Percentiles rank a stretch among this genome's conserved stretches.
Evolutionary conservation across 148 eudicot genomes (phyloP).

Genomic region (Camellia granthamiana): DNA sequence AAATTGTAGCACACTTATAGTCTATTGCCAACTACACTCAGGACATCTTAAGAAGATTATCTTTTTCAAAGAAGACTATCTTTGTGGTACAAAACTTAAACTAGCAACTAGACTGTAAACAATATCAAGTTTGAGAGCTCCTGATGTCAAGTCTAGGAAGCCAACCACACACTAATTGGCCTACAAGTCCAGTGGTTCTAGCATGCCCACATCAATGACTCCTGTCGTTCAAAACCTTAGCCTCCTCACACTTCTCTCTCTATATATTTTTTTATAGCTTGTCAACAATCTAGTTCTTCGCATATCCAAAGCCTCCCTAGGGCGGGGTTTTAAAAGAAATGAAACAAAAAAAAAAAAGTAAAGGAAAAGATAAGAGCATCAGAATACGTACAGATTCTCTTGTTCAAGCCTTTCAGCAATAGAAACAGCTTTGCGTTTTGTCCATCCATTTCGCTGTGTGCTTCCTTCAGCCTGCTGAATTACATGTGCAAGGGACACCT

Average conservation of each 20-base stretch:
- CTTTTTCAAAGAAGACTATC: not conserved
- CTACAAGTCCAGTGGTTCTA: not conserved
- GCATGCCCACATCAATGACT: not conserved
- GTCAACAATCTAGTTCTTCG: not conserved
- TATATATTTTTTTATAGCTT: not conserved
- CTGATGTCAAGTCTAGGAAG: not conserved
- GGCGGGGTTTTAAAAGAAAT: not conserved
- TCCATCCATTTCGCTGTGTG: conserved; percentile 67
- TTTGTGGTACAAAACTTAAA: not conserved
- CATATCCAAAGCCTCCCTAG: not conserved
- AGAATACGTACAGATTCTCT: conserved; percentile 78
- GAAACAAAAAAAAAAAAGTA: not conserved
- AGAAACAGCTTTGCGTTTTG: conserved; percentile 83
- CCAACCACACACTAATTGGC: not conserved
- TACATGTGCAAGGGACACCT: conserved; percentile 91
- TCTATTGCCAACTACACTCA: conserved; percentile 1
- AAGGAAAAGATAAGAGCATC: not conserved
- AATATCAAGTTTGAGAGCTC: not conserved
- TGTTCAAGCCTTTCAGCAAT: conserved; percentile 96
- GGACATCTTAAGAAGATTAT: not conserved
- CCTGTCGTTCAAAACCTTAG: not conserved
- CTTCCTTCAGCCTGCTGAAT: conserved; percentile 86
- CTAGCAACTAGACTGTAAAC: not conserved
- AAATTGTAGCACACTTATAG: not conserved
- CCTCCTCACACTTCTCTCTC: not conserved